Evolutionary conservation across 192 early-diverging fungal species (phyloP), one percentile per base, ranked within the genome.

Genomic region (Diversispora epigaea): DNA sequence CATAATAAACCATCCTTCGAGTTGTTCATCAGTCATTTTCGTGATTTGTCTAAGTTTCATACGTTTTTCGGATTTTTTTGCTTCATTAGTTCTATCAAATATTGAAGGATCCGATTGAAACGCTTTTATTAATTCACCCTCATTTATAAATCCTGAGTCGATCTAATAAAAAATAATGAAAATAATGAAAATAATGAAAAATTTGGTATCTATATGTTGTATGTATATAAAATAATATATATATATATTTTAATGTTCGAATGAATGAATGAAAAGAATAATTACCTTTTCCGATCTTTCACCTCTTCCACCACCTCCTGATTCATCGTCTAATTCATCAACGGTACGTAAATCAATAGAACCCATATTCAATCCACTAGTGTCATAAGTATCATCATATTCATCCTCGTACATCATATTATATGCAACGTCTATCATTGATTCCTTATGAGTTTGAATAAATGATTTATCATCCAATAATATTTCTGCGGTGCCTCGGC

Each of bases 1-100:
- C 95, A 98, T 97, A 17, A 86, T 86, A 49, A 82, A 89, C 96
- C 96, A 98, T 44, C 96, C 96, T 76, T 96, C 94, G 6, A 98
- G 81, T 81, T 96, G 95, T 79, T 98, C 94, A 73, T 96, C 92
- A 6, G 88, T 91, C 86, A 94, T 87, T 22, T 88, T 85, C 4
- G 94, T 94, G 71, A 85, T 77, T 43, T 85, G 80, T 19, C 87
- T 83, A 21, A 98, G 80, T 14, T 81, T 73, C 43, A 76, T 83
- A 49, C 96, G 80, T 56, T 84, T 81, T 11, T 84, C 76, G 5
- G 87, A 84, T 61, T 90, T 91, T 58, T 95, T 85, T 32, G 84
- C 76, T 25, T 81, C 82, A 22, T 77, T 74, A 39, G 79, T 85
- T 21, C 89, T 84, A 46, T 91, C 90, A 71, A 96, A 91, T 7